phyloP scores from a whole-genome alignment of 345 rosid species.

The Hibiscus tridactylites region DNA sequence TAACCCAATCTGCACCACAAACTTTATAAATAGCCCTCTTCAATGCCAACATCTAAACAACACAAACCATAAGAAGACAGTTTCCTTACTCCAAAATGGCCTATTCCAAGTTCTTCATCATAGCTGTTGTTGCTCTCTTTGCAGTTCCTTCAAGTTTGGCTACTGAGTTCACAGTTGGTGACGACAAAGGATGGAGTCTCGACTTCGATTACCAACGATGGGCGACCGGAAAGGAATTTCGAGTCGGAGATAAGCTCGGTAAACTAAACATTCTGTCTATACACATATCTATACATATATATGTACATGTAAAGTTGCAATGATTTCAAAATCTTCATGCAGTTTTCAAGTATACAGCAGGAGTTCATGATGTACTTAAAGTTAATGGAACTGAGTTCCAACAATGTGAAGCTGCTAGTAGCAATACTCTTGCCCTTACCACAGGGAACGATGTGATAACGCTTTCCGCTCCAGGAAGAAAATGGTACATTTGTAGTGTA shows the following conservation, averaged over 20 bases:
- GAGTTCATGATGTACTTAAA: slow-evolving; percentile 23
- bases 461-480: slow-evolving; percentile 16
- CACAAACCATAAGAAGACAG: background rate
- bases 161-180: slow-evolving; percentile 32
- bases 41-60: background rate
- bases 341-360: slow-evolving; percentile 14
- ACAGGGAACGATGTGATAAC: slow-evolving; percentile 21
- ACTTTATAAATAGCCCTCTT: slow-evolving; percentile 11
- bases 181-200: slow-evolving; percentile 32
- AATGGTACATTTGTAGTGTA: slow-evolving; percentile 32
- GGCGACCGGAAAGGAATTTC: slow-evolving; percentile 27
- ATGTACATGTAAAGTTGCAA: background rate
- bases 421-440: background rate
- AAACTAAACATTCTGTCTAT: background rate
- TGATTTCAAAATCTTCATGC: background rate
- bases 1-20: background rate
- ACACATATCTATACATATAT: background rate
- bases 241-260: slow-evolving; percentile 32
- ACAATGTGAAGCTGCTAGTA: slow-evolving; percentile 8
- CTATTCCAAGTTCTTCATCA: slow-evolving; percentile 13
- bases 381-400: slow-evolving; percentile 21
- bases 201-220: slow-evolving; percentile 29
- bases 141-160: slow-evolving; percentile 18
- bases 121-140: slow-evolving; percentile 12
- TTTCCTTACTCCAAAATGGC: slow-evolving; percentile 18